A percentile compares a stretch with the other conserved stretches of the same genome.
Conservation (phyloP, 345 rosid species). For the Physaria fendleri region DNA sequence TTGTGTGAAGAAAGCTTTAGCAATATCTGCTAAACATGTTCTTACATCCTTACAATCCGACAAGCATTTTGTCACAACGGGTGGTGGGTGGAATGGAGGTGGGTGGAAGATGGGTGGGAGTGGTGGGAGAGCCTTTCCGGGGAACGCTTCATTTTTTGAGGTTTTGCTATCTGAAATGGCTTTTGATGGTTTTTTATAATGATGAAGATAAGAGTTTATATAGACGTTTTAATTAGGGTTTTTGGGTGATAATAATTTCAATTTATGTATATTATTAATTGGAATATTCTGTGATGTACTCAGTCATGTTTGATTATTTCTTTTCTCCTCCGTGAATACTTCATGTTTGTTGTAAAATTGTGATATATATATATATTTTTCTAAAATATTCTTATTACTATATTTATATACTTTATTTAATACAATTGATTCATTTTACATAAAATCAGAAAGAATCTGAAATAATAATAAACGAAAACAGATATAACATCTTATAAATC, state of each 20-base stretch:
- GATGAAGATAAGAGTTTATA: constrained; percentile 14
- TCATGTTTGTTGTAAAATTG: constrained; percentile 1
- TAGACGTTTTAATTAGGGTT: constrained; percentile 1
- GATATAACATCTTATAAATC: not conserved
- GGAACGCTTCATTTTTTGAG: no score
- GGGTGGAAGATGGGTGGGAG: no score
- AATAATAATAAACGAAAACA: no score
- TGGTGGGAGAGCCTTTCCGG: no score
- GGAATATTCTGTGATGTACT: constrained; percentile 7
- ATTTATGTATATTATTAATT: not conserved
- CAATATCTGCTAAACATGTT: constrained; percentile 21
- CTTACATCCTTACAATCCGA: constrained; percentile 26
- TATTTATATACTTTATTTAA: no score
- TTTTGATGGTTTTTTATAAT: constrained; percentile 8
- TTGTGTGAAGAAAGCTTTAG: constrained; percentile 16
- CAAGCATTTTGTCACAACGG: no score
- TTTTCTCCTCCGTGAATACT: not conserved
- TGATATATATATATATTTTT: no score
- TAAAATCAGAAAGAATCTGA: no score
- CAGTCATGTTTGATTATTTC: not conserved
- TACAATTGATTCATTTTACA: no score
- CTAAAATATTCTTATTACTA: no score
- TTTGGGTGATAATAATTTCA: not conserved
- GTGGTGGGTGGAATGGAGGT: constrained; percentile 23
- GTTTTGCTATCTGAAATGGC: not conserved